Percentiles rank a stretch among this genome's conserved stretches.
Evolutionary conservation across 192 early-diverging fungal genomes (phyloP).

Genomic region (Coemansia sp.): DNA sequence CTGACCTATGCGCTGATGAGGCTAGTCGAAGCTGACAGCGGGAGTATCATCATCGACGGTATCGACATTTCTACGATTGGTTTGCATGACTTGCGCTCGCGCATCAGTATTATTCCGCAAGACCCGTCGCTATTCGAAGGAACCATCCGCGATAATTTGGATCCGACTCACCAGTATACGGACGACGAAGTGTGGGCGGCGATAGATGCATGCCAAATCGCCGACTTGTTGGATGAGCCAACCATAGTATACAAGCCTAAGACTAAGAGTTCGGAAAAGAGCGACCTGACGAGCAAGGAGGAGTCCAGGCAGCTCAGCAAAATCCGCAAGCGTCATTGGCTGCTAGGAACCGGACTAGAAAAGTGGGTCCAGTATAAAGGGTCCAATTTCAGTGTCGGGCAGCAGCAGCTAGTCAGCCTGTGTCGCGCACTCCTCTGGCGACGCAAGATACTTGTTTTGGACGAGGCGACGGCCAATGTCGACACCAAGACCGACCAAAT

Average conservation of each 20-base stretch:
- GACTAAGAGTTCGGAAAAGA: too few species aligned
- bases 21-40: constrained; percentile 61
- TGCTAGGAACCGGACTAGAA: constrained; percentile 15
- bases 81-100: constrained; percentile 63
- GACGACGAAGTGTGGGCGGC: constrained; percentile 72
- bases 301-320: too few species aligned
- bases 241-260: too few species aligned
- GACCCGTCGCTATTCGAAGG: constrained; percentile 73
- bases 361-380: constrained; percentile 55
- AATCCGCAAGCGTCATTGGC: neutral
- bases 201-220: constrained; percentile 50
- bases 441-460: constrained; percentile 73
- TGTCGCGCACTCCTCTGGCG: constrained; percentile 68
- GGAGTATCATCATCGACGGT: constrained; percentile 66
- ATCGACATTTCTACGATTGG: constrained; percentile 60
- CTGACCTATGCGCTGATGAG: constrained; percentile 69
- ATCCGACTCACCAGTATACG: constrained; percentile 58
- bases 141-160: constrained; percentile 72
- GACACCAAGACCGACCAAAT: constrained; percentile 60
- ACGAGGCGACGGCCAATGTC: constrained; percentile 72
- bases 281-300: too few species aligned
- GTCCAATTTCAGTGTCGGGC: constrained; percentile 71
- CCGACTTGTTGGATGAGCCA: constrained; percentile 38
- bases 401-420: constrained; percentile 66
- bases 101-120: constrained; percentile 70